Conservation (phyloP, 805 yeast genomes). For the Spathaspora girioi region DNA sequence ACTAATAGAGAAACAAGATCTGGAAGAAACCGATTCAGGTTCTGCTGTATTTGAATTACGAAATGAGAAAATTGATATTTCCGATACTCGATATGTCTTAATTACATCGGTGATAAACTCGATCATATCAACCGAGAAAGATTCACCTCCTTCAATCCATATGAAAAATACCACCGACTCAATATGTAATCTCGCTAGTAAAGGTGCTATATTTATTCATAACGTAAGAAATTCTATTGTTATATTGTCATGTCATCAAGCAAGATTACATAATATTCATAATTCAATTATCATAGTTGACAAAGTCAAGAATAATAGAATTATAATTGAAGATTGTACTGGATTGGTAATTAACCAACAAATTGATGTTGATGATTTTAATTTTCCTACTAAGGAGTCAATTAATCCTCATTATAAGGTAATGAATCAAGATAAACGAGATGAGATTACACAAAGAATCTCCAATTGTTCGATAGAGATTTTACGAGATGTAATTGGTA, state of each 20-base stretch:
- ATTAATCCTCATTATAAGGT: constrained; percentile 7
- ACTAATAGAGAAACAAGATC: background rate
- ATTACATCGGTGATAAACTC: background rate
- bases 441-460: background rate
- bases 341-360: constrained; percentile 6
- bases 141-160: constrained; percentile 17
- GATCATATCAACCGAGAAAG: background rate
- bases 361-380: constrained; percentile 28
- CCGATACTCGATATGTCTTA: background rate
- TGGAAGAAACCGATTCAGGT: background rate
- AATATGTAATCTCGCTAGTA: constrained; percentile 14
- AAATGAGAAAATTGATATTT: background rate
- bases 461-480: background rate
- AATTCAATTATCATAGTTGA: constrained; percentile 15
- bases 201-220: constrained; percentile 30
- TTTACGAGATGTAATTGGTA: background rate
- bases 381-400: constrained; percentile 16
- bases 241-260: constrained; percentile 25
- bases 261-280: constrained; percentile 21
- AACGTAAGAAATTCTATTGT: constrained; percentile 16
- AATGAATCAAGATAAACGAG: background rate
- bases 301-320: constrained; percentile 16
- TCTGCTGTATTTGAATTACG: background rate
- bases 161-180: constrained; percentile 14
- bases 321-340: constrained; percentile 29